A percentile compares a stretch with the other conserved stretches of the same genome.
Evolutionary conservation across 2,329 filamentous ascomycete species (phyloP).

Genomic region (Cytospora paraplurivora): DNA sequence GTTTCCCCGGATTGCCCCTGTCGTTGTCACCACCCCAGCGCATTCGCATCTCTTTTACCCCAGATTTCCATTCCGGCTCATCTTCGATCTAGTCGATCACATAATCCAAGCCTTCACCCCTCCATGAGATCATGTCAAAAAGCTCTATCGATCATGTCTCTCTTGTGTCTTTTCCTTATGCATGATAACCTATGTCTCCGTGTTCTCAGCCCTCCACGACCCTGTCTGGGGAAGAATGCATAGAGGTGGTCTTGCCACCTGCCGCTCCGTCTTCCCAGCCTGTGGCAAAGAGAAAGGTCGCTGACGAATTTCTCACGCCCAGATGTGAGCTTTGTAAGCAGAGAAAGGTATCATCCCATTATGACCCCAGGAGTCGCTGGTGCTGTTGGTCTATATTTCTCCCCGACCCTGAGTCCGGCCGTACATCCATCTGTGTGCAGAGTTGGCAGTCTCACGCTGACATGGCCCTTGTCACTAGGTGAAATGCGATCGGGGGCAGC

Average conservation of each 20-base stretch:
- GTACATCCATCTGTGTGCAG: background rate
- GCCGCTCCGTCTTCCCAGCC: conserved; percentile 27
- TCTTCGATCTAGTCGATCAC: conserved; percentile 1
- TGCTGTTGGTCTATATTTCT: background rate
- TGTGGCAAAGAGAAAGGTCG: conserved; percentile 30
- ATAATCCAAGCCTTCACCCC: conserved; percentile 5
- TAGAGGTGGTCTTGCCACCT: conserved; percentile 21
- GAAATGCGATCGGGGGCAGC: conserved; percentile 76
- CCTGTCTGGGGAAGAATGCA: conserved; percentile 26
- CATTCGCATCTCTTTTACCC: conserved; percentile 4
- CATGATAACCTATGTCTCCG: conserved; percentile 23
- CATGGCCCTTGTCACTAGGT: conserved; percentile 47
- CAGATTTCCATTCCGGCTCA: background rate
- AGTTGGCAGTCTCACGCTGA: background rate
- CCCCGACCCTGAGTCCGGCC: background rate
- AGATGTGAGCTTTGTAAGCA: conserved; percentile 80
- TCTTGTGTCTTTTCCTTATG: conserved; percentile 6
- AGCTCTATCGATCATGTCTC: background rate
- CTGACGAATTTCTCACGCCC: conserved; percentile 43
- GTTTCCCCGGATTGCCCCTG: conserved; percentile 7
- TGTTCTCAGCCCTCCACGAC: conserved; percentile 17
- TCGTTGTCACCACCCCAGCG: conserved; percentile 10
- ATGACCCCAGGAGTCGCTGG: conserved; percentile 17
- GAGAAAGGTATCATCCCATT: conserved; percentile 61
- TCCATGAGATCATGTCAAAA: conserved; percentile 19